Conservation (phyloP, 352 stramenopile genomes). For the Globisporangium sylvaticum region DNA sequence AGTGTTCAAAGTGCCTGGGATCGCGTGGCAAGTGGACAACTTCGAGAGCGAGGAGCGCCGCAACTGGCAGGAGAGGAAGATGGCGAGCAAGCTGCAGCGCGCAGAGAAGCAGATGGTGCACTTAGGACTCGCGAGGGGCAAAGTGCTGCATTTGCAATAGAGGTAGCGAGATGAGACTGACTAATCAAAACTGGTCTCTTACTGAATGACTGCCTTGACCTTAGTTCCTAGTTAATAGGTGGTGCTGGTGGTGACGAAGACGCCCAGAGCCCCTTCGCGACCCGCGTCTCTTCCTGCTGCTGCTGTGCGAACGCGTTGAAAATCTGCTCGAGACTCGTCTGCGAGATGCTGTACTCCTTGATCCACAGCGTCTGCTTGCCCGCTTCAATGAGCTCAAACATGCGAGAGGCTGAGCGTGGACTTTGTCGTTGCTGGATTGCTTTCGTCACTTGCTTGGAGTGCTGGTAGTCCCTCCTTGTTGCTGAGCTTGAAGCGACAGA, state of each 20-base stretch:
- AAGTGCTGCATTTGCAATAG: slow-evolving; percentile 4
- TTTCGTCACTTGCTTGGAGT: not conserved
- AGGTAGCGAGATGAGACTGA: not conserved
- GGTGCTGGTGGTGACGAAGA: not conserved
- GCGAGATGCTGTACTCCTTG: slow-evolving; percentile 74
- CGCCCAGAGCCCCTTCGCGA: not conserved
- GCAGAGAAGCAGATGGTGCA: slow-evolving; percentile 71
- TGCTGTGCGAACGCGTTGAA: slow-evolving; percentile 80
- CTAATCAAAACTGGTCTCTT: not conserved
- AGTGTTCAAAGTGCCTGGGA: slow-evolving; percentile 70
- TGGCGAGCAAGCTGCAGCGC: slow-evolving; percentile 90
- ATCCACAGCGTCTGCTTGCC: slow-evolving; percentile 28
- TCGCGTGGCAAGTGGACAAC: slow-evolving; percentile 79
- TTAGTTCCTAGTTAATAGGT: not conserved
- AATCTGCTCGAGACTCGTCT: slow-evolving; percentile 85
- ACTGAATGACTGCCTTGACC: not conserved
- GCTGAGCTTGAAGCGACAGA: slow-evolving; percentile 55
- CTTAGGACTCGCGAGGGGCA: slow-evolving; percentile 30
- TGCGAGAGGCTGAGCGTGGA: slow-evolving; percentile 3
- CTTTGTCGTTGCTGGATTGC: not conserved
- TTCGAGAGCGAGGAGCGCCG: slow-evolving; percentile 64
- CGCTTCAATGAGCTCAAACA: slow-evolving; percentile 13
- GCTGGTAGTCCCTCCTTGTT: not conserved
- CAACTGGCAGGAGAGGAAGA: slow-evolving; percentile 93
- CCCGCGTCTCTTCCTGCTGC: slow-evolving; percentile 24